Evolutionary conservation across 176 grass and related monocot species (phyloP), one percentile per base, ranked within the genome.

Genomic region (Saccharum officinarum): DNA sequence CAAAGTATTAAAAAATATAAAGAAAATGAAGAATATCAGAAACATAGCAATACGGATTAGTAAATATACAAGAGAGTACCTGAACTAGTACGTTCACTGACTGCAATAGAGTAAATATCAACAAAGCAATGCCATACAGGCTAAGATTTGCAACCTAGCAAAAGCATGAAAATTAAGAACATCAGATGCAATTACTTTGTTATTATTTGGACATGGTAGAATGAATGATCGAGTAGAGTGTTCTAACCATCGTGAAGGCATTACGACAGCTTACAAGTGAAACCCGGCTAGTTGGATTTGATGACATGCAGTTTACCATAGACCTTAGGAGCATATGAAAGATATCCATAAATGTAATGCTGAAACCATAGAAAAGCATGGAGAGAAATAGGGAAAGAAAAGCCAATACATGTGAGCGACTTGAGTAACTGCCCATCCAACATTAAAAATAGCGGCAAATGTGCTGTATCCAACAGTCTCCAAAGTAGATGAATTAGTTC

Each of bases 251-350:
- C 54, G 97, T 94, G 87, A 98, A 98, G 65, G 97, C 97, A 89
- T 98, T 98, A 59, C 93, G 97, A 45, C 97, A 98, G 85, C 97
- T 98, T 68, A 94, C 91, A 88, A 98, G 82, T 82, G 93, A 87
- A 91, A 98, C 93, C 85, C 93, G 88, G 85, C 97, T 96, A 83
- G 90, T 94, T 76, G 97, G 90, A 67, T 98, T 89, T 86, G 88
- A 92, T 63, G 97, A 95, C 57, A 98, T 98, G 85, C 97, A 96
- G 88, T 98, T 98, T 78, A 99, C 97, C 97, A 99, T 99, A 64
- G 93, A 93, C 97, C 97, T 98, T 86, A 66, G 36, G 41, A 92
- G 60, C 60, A 82, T 85, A 34, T 46, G 73, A 68, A 89, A 82
- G 3, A 79, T 18, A 82, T 77, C 65, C 4, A 63, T 67, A 75